phyloP scores from a whole-genome alignment of 371 early-diverging fungal species.

The Catenaria anguillulae region DNA sequence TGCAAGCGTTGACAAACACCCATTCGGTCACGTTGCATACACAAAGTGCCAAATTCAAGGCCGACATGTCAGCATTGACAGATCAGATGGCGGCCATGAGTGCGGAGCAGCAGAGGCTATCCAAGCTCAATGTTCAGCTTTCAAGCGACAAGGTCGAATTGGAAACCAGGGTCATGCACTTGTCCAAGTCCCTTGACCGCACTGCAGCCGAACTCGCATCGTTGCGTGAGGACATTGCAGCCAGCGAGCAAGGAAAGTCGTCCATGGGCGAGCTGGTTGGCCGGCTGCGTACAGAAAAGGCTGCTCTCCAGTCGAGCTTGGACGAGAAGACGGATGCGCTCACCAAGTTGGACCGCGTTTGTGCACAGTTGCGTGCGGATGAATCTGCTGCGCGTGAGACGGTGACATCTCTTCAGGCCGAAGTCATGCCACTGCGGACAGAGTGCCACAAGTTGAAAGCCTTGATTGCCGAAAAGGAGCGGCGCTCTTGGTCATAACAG shows the following conservation, averaged over 20 bases:
- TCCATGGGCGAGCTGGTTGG: not conserved
- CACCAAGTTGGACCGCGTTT: not conserved
- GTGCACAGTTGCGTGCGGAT: not conserved
- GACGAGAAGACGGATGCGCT: not conserved
- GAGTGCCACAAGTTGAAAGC: not conserved
- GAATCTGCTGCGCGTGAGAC: not conserved
- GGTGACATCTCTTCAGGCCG: no score
- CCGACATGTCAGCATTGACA: not conserved
- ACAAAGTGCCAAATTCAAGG: not conserved
- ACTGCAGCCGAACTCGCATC: not conserved
- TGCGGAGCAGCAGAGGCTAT: not conserved
- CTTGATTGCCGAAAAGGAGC: not conserved
- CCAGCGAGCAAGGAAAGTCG: not conserved
- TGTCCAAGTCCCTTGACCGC: not conserved
- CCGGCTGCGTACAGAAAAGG: not conserved
- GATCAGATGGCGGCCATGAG: not conserved
- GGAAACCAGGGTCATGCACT: no score
- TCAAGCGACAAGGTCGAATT: no score
- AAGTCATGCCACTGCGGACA: not conserved
- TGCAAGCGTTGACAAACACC: not conserved
- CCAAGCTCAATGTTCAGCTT: not conserved
- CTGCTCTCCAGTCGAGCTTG: not conserved
- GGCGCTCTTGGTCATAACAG: no score
- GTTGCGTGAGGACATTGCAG: not conserved
- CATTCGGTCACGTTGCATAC: not conserved